Base-by-base conservation (phyloP, 2,329 filamentous ascomycete species). In the Clathrospora elynae region DNA sequence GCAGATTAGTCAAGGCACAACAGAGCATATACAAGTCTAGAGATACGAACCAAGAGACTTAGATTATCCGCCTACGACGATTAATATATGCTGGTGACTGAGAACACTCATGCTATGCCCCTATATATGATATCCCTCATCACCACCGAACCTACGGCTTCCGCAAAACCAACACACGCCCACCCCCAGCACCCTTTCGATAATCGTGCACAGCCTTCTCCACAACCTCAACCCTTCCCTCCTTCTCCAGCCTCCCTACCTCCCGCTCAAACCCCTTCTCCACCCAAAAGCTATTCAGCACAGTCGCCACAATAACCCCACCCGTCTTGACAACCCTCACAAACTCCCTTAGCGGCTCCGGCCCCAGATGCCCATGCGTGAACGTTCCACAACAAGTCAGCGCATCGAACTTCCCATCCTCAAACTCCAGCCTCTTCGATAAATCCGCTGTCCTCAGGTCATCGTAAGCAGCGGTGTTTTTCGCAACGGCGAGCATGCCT, bases 381-480 rank as follows among this genome's bases (percentile, higher is more conserved):
- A 82, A 73, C 2, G 78, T 81, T 17, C 79, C 79, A 16, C 76
- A 73, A 63, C 79, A 82, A 1, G 74, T 72, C 12, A 81, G 70
- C 4, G 74, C 72, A 35, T 80, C 78, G 50, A 80, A 81, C 2
- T 62, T 64, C 7, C 67, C 66, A 46, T 75, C 70, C 3, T 63
- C 46, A 24, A 64, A 60, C 3, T 67, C 54, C 10, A 82, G 67
- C 1, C 61, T 67, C 34, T 71, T 65, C 12, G 74, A 76, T 47
- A 82, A 61, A 53, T 82, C 78, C 1, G 68, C 73, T 2, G 70
- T 57, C 12, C 68, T 64, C 7, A 82, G 67, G 12, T 69, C 57
- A 12, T 70, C 68, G 59, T 81, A 82, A 14, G 71, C 71, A 2
- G 74, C 75, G 0, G 73, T 75, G 25, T 73, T 64, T n/a, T 68